Base-by-base conservation (phyloP, 2,329 filamentous ascomycete genomes). In the Keithomyces neogunnii region DNA sequence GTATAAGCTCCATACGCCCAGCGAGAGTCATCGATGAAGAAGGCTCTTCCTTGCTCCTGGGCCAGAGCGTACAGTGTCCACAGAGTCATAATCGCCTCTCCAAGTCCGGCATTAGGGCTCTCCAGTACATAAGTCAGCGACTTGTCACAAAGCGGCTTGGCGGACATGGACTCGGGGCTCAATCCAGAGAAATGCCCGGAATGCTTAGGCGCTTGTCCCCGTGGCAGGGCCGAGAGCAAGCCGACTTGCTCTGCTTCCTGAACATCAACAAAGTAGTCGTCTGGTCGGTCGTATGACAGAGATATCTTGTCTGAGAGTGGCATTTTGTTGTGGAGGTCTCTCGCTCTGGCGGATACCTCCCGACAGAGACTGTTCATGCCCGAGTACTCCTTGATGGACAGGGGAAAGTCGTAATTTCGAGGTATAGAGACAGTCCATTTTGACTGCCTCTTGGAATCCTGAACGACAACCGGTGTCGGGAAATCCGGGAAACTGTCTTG, bases 1-100 rank as follows among this genome's bases (percentile, higher is more conserved):
- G 76, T 77, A 62, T 88, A 95, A 48, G 77, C 75, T 8, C 89
- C 89, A 60, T 93, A 93, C 1, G 86, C 84, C 85, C 90, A 95
- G 57, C 85, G 77, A 5, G 85, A 82, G 67, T 95, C 89, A 60
- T 95, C 88, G 55, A 95, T 74, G 69, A 95, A 95, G 67, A 95
- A 95, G 1, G 82, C 75, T 29, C 89, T 76, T 11, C 80, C 80
- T 63, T 95, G 86, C 53, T 83, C 78, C 62, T 85, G 75, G 2
- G 89, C 88, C 50, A 95, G 70, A 3, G 88, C 88, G 63, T 93
- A 95, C 30, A 88, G 85, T 60, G 86, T 85, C 89, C 89, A 96
- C 51, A 95, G 64, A 62, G 84, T 78, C 77, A 95, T 83, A 53
- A 96, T 68, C 1, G 85, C 82, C 56, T 81, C 83, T 5, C 89